phyloP scores from a whole-genome alignment of 306 rosid genomes.

The Rosa chinensis region DNA sequence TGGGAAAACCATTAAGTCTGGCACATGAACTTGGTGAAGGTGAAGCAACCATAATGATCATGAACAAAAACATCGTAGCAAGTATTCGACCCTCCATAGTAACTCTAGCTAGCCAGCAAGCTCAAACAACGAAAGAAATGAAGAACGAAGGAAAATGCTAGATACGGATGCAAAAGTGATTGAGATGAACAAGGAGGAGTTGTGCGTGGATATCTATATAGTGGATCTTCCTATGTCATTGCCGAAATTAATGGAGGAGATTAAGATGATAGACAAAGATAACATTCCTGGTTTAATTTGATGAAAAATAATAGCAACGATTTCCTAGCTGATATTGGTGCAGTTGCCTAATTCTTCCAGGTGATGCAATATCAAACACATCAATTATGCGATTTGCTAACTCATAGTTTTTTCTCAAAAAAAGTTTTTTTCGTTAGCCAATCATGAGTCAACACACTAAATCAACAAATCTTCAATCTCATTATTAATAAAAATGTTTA shows the following conservation, averaged over 20 bases:
- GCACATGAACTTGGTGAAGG: neutral
- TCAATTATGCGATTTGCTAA: too few relatives aligned
- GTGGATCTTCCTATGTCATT: neutral
- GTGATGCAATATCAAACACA: too few relatives aligned
- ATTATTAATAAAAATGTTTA: too few relatives aligned
- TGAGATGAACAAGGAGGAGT: neutral
- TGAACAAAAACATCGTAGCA: neutral
- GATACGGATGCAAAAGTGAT: neutral
- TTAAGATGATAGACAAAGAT: neutral
- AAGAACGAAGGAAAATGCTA: neutral
- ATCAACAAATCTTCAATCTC: too few relatives aligned
- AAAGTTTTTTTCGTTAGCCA: too few relatives aligned
- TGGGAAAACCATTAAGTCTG: neutral
- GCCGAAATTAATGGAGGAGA: neutral
- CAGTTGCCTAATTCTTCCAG: neutral
- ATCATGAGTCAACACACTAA: too few relatives aligned
- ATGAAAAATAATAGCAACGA: neutral
- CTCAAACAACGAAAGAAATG: neutral
- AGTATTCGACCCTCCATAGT: neutral
- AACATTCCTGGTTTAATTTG: neutral
- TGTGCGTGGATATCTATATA: neutral
- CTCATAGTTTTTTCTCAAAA: too few relatives aligned
- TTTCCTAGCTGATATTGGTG: neutral
- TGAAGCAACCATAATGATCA: slow-evolving; percentile 1
- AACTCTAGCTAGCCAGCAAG: neutral